A percentile compares a stretch with the other conserved stretches of the same genome.
phyloP scores from a whole-genome alignment of 2,329 filamentous ascomycete genomes.

The Dichotomopilus funicola region DNA sequence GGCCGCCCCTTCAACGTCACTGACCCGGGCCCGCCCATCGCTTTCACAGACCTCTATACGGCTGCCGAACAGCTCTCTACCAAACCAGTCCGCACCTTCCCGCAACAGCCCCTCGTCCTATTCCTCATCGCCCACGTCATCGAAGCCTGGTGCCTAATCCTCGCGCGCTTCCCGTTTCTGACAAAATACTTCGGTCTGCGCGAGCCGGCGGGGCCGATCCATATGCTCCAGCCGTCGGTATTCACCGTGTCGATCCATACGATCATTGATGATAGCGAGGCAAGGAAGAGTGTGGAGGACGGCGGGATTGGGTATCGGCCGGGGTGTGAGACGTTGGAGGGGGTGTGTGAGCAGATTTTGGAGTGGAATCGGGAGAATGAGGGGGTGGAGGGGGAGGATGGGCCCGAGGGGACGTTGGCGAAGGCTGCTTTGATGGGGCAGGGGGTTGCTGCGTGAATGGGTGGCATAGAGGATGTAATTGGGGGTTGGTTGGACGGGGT shows the following conservation, averaged over 20 bases:
- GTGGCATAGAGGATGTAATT: no score
- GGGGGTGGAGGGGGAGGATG: not conserved
- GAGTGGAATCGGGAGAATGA: constrained; percentile 34
- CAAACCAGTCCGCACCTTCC: constrained; percentile 29
- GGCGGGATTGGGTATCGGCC: constrained; percentile 38
- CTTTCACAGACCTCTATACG: constrained; percentile 36
- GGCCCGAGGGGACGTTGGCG: constrained; percentile 1
- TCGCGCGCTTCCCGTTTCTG: constrained; percentile 20
- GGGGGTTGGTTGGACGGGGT: no score
- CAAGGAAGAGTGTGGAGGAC: constrained; percentile 31
- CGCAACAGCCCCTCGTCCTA: constrained; percentile 30
- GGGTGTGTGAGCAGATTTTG: constrained; percentile 34
- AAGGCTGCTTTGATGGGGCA: constrained; percentile 10
- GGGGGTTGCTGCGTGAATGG: constrained; percentile 9
- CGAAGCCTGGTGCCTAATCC: constrained; percentile 31
- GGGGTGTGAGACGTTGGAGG: constrained; percentile 35
- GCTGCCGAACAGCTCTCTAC: constrained; percentile 28
- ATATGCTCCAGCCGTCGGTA: constrained; percentile 36
- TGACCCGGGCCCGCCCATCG: constrained; percentile 41
- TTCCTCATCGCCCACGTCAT: constrained; percentile 35
- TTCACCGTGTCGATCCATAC: constrained; percentile 33
- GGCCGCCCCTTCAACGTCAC: constrained; percentile 46
- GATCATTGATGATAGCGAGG: constrained; percentile 33
- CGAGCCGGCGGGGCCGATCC: constrained; percentile 32
- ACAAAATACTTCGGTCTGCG: constrained; percentile 10